Conservation (phyloP, 441 rosid genomes). For the Hura crepitans region DNA sequence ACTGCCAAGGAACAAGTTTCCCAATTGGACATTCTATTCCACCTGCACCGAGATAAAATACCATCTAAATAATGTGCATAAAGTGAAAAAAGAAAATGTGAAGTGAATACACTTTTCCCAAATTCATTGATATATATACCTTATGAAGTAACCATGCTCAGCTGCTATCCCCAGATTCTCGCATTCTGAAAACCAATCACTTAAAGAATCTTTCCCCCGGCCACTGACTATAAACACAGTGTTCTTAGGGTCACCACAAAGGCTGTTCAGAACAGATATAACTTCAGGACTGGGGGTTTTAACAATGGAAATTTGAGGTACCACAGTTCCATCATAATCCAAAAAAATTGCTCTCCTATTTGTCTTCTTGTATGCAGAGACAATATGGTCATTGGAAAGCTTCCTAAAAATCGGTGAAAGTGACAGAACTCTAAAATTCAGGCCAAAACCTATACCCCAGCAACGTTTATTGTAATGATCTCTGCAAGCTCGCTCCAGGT, state of each 20-base stretch:
- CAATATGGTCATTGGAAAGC: slow-evolving; percentile 50
- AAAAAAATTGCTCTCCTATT: slow-evolving; percentile 72
- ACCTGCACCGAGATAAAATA: slow-evolving; percentile 40
- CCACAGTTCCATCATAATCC: slow-evolving; percentile 83
- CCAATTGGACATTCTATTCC: slow-evolving; percentile 61
- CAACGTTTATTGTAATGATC: slow-evolving; percentile 75
- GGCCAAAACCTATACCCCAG: slow-evolving; percentile 82
- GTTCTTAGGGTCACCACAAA: slow-evolving; percentile 68
- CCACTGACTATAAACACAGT: slow-evolving; percentile 82
- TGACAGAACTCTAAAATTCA: slow-evolving; percentile 66
- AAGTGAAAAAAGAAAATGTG: no score
- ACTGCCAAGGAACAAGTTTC: slow-evolving; percentile 44
- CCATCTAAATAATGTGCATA: not conserved
- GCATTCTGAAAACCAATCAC: slow-evolving; percentile 76
- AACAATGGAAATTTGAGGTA: slow-evolving; percentile 58
- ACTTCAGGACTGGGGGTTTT: slow-evolving; percentile 65
- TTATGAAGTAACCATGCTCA: slow-evolving; percentile 81
- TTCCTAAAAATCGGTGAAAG: slow-evolving; percentile 82
- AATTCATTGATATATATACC: slow-evolving; percentile 50
- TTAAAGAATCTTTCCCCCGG: slow-evolving; percentile 57
- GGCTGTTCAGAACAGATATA: slow-evolving; percentile 45
- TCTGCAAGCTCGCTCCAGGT: slow-evolving; percentile 65
- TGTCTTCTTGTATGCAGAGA: slow-evolving; percentile 54
- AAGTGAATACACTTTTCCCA: no score
- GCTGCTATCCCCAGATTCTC: slow-evolving; percentile 82